phyloP scores from a whole-genome alignment of 1,139 yeast genomes.

The Hemisphaericaspora lyxosophila region DNA sequence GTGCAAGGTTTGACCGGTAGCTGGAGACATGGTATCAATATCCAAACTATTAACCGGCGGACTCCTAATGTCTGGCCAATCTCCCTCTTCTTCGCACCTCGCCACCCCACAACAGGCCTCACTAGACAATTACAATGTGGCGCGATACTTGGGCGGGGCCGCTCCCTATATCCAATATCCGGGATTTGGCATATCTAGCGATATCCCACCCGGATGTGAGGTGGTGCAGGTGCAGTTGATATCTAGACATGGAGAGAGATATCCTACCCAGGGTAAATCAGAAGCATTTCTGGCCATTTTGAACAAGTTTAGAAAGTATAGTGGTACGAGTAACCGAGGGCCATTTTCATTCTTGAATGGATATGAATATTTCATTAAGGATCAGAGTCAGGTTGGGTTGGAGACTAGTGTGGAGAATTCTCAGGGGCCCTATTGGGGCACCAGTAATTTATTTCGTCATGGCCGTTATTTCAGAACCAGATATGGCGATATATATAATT shows the following conservation, averaged over 20 bases:
- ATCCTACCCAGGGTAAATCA: constrained; percentile 39
- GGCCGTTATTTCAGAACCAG: constrained; percentile 29
- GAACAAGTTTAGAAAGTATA: constrained; percentile 20
- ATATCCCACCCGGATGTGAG: constrained; percentile 46
- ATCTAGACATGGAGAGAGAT: constrained; percentile 68
- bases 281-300: constrained; percentile 15
- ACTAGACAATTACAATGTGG: constrained; percentile 34
- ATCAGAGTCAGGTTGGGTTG: constrained; percentile 21
- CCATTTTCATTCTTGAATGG: constrained; percentile 27
- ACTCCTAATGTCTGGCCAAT: constrained; percentile 26
- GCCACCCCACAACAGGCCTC: constrained; percentile 36
- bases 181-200: constrained; percentile 43
- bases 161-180: constrained; percentile 44
- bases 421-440: constrained; percentile 23
- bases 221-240: constrained; percentile 61
- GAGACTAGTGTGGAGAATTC: constrained; percentile 26
- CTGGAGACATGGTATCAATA: constrained; percentile 34
- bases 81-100: constrained; percentile 25
- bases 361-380: constrained; percentile 25
- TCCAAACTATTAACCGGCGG: constrained; percentile 33
- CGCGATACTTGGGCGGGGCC: constrained; percentile 41
- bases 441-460: constrained; percentile 27
- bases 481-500: constrained; percentile 23
- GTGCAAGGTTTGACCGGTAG: too few relatives aligned
- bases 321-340: constrained; percentile 22